These are phyloP conservation scores for Ophiostoma triangulosporum DNA, from an alignment of 2,329 filamentous ascomycete species.

Conservation along the genomic window DNA sequence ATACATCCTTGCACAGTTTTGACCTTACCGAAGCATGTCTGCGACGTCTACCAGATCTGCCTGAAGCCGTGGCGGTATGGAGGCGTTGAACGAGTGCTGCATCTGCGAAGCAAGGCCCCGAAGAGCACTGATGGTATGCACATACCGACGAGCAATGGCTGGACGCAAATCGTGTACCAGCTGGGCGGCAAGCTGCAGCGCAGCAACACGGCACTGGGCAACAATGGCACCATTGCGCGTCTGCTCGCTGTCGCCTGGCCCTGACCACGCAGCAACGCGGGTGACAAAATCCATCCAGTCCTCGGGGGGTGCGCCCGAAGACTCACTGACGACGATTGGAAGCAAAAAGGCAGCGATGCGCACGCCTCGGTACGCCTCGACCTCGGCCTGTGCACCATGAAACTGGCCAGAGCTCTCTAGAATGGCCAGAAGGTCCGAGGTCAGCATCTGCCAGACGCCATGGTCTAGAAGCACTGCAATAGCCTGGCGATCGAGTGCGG, in stretches of 20 bases:
- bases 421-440: constrained; percentile 34
- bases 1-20: too few species aligned
- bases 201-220: constrained; percentile 31
- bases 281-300: constrained; percentile 45
- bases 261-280: constrained; percentile 33
- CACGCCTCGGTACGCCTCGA: constrained; percentile 31
- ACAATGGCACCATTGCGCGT: constrained; percentile 19
- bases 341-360: constrained; percentile 44
- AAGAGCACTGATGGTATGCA: constrained; percentile 37
- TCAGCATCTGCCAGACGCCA: constrained; percentile 40
- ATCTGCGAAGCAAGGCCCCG: constrained; percentile 28
- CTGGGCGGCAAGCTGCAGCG: constrained; percentile 8
- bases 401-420: constrained; percentile 18
- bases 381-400: neutral
- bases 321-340: constrained; percentile 34
- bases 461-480: constrained; percentile 32
- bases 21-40: neutral
- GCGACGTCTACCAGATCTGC: constrained; percentile 16
- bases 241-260: constrained; percentile 31
- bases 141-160: constrained; percentile 25
- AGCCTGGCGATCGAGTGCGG: constrained; percentile 24
- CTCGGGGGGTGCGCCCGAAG: constrained; percentile 27
- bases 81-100: neutral
- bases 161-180: neutral
- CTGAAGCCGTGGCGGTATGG: neutral